Evolutionary conservation across 345 rosid species (phyloP), one percentile per base, ranked within the genome.

Genomic region (Fremontodendron californicum): DNA sequence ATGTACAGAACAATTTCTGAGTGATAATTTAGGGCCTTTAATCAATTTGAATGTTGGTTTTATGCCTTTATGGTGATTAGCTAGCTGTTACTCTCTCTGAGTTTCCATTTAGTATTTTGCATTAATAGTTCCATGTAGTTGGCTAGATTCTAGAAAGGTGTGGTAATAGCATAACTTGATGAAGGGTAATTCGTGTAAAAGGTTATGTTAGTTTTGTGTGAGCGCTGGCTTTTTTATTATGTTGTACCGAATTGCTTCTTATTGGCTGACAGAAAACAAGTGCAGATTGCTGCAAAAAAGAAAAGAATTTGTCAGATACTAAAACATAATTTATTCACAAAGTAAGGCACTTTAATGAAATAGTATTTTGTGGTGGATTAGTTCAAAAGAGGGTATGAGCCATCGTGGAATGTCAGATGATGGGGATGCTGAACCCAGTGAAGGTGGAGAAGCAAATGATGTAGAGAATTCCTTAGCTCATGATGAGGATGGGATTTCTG

Each of bases 361-460:
- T 21, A 31, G 39, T 45, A 45, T 54, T 65, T 9, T 62, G 15
- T 39, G 1, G 62, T 63, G 13, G 33, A 39, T 51, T 68, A 74
- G 21, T 63, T 82, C 77, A 73, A 81, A 73, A 71, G 75, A 72
- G 27, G 78, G 64, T 51, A 51, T 83, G 81, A 83, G 71, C 54
- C 82, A 82, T 77, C 86, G 76, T 61, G 81, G 74, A n/a, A 76
- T 87, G 74, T 82, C 81, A 35, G 87, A 85, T 71, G 89, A 90
- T 58, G 92, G 87, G 81, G 90, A 87, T 75, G 82, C 78, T 72
- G 96, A 89, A 80, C 87, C 79, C 37, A 84, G 71, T 81, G 96
- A 85, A 58, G 83, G 83, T 29, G 85, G 81, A 78, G 89, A 79
- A 82, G 25, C 70, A 6, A 85, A 85, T 76, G 81, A 82, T 74